Conservation (phyloP, 306 rosid genomes). For the Pachyrhizus erosus region DNA sequence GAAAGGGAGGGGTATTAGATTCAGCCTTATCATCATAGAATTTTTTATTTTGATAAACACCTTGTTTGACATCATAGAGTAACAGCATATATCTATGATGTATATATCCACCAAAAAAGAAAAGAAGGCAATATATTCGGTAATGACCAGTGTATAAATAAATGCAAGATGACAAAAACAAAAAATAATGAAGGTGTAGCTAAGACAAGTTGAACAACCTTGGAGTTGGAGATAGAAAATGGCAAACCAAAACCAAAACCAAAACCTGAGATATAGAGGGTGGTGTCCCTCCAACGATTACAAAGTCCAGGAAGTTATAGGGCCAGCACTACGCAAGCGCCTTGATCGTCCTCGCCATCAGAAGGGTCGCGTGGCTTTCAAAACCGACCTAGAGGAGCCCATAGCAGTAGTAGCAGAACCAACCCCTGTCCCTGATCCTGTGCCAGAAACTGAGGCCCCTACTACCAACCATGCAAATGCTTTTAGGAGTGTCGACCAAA, state of each 20-base stretch:
- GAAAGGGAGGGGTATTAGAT: conserved; percentile 46
- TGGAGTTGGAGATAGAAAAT: background rate
- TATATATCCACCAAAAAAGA: background rate
- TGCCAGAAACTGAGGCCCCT: background rate
- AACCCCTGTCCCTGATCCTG: too few relatives aligned
- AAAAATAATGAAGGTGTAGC: background rate
- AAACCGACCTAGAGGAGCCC: conserved; percentile 24
- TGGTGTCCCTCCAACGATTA: conserved; percentile 44
- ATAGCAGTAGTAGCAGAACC: background rate
- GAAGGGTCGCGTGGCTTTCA: conserved; percentile 52
- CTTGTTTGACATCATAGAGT: background rate
- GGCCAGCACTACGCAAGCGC: conserved; percentile 37
- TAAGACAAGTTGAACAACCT: background rate
- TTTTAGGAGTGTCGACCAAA: conserved; percentile 48
- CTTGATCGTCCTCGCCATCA: background rate
- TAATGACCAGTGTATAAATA: background rate
- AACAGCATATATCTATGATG: background rate
- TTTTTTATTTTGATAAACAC: background rate
- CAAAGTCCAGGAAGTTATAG: conserved; percentile 34
- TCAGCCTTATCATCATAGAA: conserved; percentile 44
- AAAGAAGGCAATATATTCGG: background rate
- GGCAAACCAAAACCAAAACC: conserved; percentile 15
- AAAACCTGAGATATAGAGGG: background rate
- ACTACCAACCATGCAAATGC: background rate
- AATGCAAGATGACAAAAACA: background rate